Conservation (phyloP, 2,329 filamentous ascomycete genomes). For the Cercospora sesami region DNA sequence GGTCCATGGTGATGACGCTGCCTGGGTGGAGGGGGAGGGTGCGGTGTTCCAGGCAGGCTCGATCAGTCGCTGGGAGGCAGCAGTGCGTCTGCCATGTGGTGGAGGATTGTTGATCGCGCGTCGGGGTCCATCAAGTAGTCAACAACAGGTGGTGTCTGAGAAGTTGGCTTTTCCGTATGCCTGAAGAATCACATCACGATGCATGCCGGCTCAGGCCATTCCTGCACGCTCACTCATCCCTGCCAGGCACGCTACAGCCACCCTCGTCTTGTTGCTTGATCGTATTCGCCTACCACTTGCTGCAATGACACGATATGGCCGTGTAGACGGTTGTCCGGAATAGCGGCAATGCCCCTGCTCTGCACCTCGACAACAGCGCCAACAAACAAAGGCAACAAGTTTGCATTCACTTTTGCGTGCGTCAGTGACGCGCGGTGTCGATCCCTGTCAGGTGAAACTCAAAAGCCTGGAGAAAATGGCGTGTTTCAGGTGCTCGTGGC, state of each 20-base stretch:
- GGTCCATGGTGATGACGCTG: conserved; percentile 26
- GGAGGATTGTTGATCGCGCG: conserved; percentile 1
- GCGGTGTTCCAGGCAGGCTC: not conserved
- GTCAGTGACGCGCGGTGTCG: conserved; percentile 8
- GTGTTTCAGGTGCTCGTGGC: conserved; percentile 9
- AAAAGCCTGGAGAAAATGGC: conserved; percentile 8
- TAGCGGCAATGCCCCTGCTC: not conserved
- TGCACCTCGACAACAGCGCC: not conserved
- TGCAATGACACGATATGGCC: not conserved
- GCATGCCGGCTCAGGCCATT: conserved; percentile 11
- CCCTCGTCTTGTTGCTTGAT: not conserved
- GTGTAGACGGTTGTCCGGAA: not conserved
- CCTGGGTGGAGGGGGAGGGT: not conserved
- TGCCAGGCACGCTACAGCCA: conserved; percentile 9
- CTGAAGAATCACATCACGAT: conserved; percentile 7
- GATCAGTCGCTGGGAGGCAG: conserved; percentile 7
- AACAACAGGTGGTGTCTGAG: not conserved
- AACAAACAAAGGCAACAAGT: not conserved
- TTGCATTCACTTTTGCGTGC: conserved; percentile 2
- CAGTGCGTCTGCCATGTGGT: conserved; percentile 8
- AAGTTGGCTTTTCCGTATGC: conserved; percentile 5
- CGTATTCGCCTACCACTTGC: not conserved
- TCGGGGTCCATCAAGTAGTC: not conserved
- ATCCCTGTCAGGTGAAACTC: conserved; percentile 12
- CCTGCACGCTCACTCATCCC: conserved; percentile 7